These are phyloP conservation scores for Dentipellis sp. DNA, from an alignment of 768 basidiomycete genomes.

Conservation along the genomic window DNA sequence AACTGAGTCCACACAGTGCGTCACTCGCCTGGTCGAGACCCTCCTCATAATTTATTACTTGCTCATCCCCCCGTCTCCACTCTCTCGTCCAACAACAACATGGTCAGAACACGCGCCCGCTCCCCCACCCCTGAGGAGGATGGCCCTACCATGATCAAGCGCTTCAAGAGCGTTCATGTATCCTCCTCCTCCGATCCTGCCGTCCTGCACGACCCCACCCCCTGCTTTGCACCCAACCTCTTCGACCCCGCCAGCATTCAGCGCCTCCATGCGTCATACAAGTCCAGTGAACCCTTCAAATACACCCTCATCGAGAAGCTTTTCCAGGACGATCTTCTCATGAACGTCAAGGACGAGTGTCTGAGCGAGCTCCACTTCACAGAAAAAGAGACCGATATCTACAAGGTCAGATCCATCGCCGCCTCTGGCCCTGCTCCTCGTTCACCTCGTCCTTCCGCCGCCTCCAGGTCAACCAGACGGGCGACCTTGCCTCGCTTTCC, in stretches of 20 bases:
- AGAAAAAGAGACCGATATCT: slow-evolving; percentile 97
- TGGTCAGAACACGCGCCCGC: slow-evolving; percentile 40
- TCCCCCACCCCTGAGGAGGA: slow-evolving; percentile 31
- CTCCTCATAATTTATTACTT: neutral
- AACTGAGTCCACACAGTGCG: too few species aligned
- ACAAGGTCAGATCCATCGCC: slow-evolving; percentile 52
- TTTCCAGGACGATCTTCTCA: slow-evolving; percentile 76
- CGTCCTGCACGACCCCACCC: slow-evolving; percentile 18
- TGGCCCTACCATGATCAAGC: slow-evolving; percentile 29
- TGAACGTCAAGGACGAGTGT: slow-evolving; percentile 78
- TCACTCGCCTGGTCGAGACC: neutral
- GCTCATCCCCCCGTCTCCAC: neutral
- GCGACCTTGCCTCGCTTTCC: slow-evolving; percentile 88
- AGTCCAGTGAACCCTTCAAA: slow-evolving; percentile 61
- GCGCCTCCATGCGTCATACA: slow-evolving; percentile 47
- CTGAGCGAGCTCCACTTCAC: slow-evolving; percentile 70
- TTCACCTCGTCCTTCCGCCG: neutral
- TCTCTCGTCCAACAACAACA: slow-evolving; percentile 10
- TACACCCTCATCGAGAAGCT: slow-evolving; percentile 74
- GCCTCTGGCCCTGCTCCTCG: neutral
- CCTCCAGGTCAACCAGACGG: slow-evolving; percentile 86
- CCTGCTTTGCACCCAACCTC: slow-evolving; percentile 41
- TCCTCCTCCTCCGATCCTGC: slow-evolving; percentile 11
- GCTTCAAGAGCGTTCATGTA: slow-evolving; percentile 29
- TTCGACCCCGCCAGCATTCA: slow-evolving; percentile 51